phyloP scores from a whole-genome alignment of 306 rosid genomes.

The Prunus armeniaca region DNA sequence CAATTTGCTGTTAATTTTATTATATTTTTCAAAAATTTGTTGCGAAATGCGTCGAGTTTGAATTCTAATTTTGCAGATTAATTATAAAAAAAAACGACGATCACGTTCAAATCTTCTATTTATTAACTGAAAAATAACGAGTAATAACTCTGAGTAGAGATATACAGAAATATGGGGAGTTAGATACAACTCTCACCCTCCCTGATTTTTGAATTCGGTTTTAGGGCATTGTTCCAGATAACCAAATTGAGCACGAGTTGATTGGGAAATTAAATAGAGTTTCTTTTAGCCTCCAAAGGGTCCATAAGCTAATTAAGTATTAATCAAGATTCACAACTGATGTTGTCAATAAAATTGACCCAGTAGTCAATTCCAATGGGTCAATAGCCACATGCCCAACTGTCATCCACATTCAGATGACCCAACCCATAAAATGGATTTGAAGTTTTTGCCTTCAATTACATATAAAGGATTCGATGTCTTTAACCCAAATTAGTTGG shows the following conservation, averaged over 20 bases:
- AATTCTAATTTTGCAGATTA: neutral
- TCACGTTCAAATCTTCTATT: too few relatives aligned
- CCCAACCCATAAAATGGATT: constrained; percentile 5
- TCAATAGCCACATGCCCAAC: constrained; percentile 31
- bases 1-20: neutral
- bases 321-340: neutral
- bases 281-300: neutral
- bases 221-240: neutral
- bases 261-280: neutral
- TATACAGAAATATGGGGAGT: neutral
- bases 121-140: too few relatives aligned
- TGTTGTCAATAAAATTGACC: constrained; percentile 12
- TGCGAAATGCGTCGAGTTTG: too few relatives aligned
- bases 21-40: too few relatives aligned
- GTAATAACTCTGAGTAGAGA: too few relatives aligned
- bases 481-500: neutral
- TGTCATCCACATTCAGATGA: constrained; percentile 29
- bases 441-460: neutral
- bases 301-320: neutral
- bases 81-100: too few relatives aligned
- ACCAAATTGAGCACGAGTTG: neutral
- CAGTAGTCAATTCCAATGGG: constrained; percentile 15
- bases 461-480: neutral
- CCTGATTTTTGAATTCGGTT: neutral
- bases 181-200: neutral